Evolutionary conservation across 225 moss, liverwort and hornwort species (phyloP).

Genomic region (Sphagnum tenellum): DNA sequence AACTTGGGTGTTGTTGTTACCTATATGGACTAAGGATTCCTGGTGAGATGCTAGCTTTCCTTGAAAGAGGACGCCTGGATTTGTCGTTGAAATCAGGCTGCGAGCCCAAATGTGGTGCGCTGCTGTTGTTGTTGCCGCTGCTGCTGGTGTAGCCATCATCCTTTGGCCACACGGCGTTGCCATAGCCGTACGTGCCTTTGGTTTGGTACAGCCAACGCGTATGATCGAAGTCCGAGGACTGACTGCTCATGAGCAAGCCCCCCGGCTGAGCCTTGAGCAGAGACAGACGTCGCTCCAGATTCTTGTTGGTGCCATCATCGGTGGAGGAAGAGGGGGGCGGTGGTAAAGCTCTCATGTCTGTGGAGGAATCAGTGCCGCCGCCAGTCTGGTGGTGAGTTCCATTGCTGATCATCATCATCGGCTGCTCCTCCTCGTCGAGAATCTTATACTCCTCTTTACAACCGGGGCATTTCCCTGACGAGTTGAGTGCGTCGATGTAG

Average conservation of each 20-base stretch:
- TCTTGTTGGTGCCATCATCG: conserved; percentile 22
- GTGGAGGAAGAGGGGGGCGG: conserved; percentile 37
- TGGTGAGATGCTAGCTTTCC: conserved; percentile 28
- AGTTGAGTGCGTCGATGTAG: conserved; percentile 59
- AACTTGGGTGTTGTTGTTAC: conserved; percentile 3
- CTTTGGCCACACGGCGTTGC: conserved; percentile 50
- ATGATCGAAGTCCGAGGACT: conserved; percentile 69
- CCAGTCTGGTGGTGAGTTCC: no score
- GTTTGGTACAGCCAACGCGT: conserved; percentile 46
- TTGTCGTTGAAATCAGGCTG: conserved; percentile 37
- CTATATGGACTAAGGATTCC: conserved; percentile 43
- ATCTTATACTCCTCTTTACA: conserved; percentile 75
- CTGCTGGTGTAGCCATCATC: conserved; percentile 28
- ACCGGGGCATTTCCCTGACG: conserved; percentile 54
- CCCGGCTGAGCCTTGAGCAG: conserved; percentile 51
- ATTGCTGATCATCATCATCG: background rate
- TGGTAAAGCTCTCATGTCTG: conserved; percentile 4
- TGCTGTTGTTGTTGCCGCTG: background rate
- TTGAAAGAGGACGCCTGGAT: conserved; percentile 24
- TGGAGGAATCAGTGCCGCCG: conserved; percentile 4
- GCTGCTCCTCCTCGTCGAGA: conserved; percentile 26
- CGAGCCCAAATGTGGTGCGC: conserved; percentile 4
- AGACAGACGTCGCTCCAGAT: conserved; percentile 63
- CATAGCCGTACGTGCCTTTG: conserved; percentile 45
- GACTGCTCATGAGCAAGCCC: conserved; percentile 50